These are phyloP conservation scores for Porcisia deanei DNA, from an alignment of 208 protist genomes.

Conservation along the genomic window DNA sequence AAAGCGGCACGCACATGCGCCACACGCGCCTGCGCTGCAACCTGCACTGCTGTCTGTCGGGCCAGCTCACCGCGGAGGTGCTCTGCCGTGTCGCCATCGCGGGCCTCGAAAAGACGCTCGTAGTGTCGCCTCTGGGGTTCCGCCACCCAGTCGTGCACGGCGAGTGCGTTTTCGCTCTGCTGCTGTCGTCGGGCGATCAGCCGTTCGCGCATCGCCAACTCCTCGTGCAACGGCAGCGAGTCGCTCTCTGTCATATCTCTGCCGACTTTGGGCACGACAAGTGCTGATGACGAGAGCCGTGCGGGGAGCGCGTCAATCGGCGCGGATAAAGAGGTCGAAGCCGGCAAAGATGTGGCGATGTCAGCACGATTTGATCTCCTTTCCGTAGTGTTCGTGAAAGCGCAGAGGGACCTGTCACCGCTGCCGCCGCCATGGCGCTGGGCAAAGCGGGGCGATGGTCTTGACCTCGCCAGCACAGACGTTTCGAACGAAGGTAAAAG, in stretches of 20 bases:
- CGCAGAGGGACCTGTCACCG: background rate
- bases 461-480: background rate
- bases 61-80: background rate
- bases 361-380: background rate
- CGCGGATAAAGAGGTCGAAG: background rate
- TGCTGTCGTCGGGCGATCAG: slow-evolving; percentile 7
- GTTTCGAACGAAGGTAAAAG: background rate
- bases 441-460: background rate
- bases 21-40: slow-evolving; percentile 13
- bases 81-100: background rate
- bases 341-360: background rate
- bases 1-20: slow-evolving; percentile 5
- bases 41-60: slow-evolving; percentile 14
- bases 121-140: background rate
- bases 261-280: background rate
- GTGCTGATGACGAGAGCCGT: background rate
- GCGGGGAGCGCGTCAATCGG: slow-evolving; percentile 22
- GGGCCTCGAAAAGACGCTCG: slow-evolving; percentile 5
- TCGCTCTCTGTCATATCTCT: background rate
- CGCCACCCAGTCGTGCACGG: background rate
- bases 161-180: background rate
- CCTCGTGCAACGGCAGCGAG: slow-evolving; percentile 21
- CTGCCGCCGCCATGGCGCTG: background rate
- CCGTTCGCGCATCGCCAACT: slow-evolving; percentile 25
- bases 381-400: background rate